Percentiles rank a stretch among this genome's conserved stretches.
Evolutionary conservation across 352 stramenopile species (phyloP).

Genomic region (Phytopythium litorale): DNA sequence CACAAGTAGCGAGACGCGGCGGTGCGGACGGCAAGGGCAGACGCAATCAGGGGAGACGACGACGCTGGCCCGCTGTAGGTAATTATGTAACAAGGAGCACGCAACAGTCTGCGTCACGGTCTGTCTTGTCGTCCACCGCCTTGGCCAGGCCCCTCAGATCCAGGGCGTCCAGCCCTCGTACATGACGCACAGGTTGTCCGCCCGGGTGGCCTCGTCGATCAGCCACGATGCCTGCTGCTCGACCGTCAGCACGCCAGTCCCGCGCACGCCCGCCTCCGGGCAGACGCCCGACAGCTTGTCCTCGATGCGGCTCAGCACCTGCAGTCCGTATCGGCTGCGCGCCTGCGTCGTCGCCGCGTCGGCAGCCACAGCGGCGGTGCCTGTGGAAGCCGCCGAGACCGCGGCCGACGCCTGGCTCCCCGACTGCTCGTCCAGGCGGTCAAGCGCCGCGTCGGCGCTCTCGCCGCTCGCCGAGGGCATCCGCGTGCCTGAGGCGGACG

Average conservation of each 20-base stretch:
- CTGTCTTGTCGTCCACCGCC: no score
- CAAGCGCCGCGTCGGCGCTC: background rate
- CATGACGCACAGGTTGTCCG: conserved; percentile 85
- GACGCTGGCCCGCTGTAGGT: background rate
- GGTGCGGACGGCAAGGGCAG: background rate
- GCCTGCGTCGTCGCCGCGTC: conserved; percentile 9
- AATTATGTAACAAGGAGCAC: background rate
- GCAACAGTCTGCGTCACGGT: background rate
- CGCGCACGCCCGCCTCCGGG: conserved; percentile 25
- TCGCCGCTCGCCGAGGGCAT: conserved; percentile 3
- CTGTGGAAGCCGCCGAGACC: background rate
- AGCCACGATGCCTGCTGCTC: conserved; percentile 79
- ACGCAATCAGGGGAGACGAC: no score
- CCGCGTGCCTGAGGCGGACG: background rate
- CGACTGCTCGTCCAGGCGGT: background rate
- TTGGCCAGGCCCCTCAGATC: conserved; percentile 44
- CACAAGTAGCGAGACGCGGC: conserved; percentile 12
- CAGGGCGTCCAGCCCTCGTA: conserved; percentile 89
- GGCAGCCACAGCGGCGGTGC: background rate
- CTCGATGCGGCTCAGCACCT: conserved; percentile 71
- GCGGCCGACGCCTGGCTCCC: background rate
- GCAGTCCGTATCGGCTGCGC: conserved; percentile 51
- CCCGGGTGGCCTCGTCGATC: conserved; percentile 70
- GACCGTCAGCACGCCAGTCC: conserved; percentile 37
- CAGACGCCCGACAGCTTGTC: conserved; percentile 65